Base-by-base conservation (phyloP, 192 early-diverging fungal genomes). In the Backusella westeae region DNA sequence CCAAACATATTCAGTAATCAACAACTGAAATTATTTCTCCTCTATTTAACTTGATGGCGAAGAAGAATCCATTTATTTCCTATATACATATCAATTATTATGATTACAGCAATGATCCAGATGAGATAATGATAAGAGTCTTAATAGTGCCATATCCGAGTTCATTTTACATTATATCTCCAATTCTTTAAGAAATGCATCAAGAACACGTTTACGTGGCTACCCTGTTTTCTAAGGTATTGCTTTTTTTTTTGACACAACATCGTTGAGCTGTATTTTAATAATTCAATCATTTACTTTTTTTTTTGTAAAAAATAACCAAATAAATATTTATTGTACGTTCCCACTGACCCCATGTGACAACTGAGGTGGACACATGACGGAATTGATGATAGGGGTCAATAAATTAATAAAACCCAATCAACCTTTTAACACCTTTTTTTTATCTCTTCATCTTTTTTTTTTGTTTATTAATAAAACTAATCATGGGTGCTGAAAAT, bases 31-130 rank as follows among this genome's bases (percentile, higher is more conserved):
- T 46, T 35, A 71, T 63, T 72, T 53, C 21, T 53, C 78, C 0
- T 76, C 78, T 0, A 56, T 80, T 32, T 41, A 39, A 38, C 78
- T 70, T 70, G 67, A 80, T 75, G 78, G 76, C 23, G 75, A 80
- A 36, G 78, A 80, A 34, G 74, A 76, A 68, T 69, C 74, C 6
- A 52, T 80, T 15, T 80, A 80, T 69, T 66, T 80, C 9, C 63
- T 69, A 14, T 76, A 75, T 75, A 73, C 71, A 12, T 69, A 71
- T 12, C 74, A 80, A 72, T 68, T 76, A 38, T 38, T 39, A 10
- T 39, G 38, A 39, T 39, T 80, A 41, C 74, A 71, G 2, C 41
- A 80, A 17, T 4, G 0, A 52, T 17, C 67, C n/a, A 75, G 70
- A 19, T 73, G 59, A 46, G 69, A 75, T 12, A 21, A 49, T 17